phyloP scores from a whole-genome alignment of 179 eudicot species.

The Amaranthus tricolor region DNA sequence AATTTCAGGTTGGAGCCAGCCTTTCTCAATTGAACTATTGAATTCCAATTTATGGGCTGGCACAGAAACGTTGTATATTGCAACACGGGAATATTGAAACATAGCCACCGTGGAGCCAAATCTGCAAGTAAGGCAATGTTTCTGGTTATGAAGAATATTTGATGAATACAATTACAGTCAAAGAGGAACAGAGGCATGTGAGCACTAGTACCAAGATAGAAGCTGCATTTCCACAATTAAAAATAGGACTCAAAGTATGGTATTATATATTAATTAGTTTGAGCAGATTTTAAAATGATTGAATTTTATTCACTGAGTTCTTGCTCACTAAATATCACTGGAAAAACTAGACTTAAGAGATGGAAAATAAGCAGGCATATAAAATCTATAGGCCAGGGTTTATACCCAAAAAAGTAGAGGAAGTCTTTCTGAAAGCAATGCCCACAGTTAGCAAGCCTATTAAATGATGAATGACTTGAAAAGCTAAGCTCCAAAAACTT shows the following conservation, averaged over 20 bases:
- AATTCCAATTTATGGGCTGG: conserved; percentile 73
- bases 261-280: not conserved
- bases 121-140: conserved; percentile 43
- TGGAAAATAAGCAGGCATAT: not conserved
- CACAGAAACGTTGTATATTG: conserved; percentile 64
- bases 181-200: conserved; percentile 5
- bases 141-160: not conserved
- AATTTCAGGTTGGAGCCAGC: conserved; percentile 59
- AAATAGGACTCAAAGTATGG: not conserved
- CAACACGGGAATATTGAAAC: conserved; percentile 73
- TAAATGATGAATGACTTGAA: conserved; percentile 66
- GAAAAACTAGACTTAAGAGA: not conserved
- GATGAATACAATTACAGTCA: not conserved
- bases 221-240: not conserved
- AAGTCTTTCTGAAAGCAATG: conserved; percentile 86
- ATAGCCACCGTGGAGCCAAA: conserved; percentile 88
- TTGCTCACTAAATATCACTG: not conserved
- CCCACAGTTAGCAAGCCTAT: conserved; percentile 64
- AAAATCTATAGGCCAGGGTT: not conserved
- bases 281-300: not conserved
- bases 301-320: not conserved
- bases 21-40: conserved; percentile 41
- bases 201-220: not conserved
- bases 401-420: conserved; percentile 92
- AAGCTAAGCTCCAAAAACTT: conserved; percentile 94